phyloP scores from a whole-genome alignment of 2,329 filamentous ascomycete genomes.

The Claviceps paspali region DNA sequence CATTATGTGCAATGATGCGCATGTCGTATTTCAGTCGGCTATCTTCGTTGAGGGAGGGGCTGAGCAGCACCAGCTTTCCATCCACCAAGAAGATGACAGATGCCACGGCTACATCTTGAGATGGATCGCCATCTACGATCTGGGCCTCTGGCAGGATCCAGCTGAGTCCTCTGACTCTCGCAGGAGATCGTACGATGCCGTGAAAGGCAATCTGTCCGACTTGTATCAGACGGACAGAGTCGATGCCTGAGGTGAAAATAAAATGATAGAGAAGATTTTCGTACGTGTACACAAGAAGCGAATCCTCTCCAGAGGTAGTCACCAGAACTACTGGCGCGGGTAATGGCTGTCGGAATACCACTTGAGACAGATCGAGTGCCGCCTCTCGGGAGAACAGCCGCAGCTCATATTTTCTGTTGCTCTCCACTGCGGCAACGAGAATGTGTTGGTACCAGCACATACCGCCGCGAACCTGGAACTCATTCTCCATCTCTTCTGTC shows the following conservation, averaged over 20 bases:
- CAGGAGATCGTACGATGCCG: constrained; percentile 86
- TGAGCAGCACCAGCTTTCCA: constrained; percentile 83
- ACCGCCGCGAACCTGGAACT: constrained; percentile 82
- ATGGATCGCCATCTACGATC: constrained; percentile 78
- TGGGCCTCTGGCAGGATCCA: constrained; percentile 93
- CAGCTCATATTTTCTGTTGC: constrained; percentile 64
- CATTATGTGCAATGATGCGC: constrained; percentile 88
- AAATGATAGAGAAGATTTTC: constrained; percentile 94
- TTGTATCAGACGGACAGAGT: constrained; percentile 61
- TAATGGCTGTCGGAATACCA: constrained; percentile 63
- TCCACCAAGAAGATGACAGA: constrained; percentile 95
- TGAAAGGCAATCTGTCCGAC: constrained; percentile 98
- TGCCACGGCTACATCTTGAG: constrained; percentile 84
- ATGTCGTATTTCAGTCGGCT: constrained; percentile 94
- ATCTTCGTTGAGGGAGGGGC: constrained; percentile 68
- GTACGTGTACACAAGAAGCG: constrained; percentile 88
- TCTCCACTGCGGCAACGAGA: constrained; percentile 83
- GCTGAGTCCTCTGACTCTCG: constrained; percentile 79
- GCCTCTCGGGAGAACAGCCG: constrained; percentile 87
- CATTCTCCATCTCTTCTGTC: constrained; percentile 66
- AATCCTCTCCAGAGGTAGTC: constrained; percentile 81
- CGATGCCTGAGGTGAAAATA: constrained; percentile 61
- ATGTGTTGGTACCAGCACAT: constrained; percentile 99
- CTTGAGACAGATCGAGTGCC: constrained; percentile 54
- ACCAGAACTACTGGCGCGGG: constrained; percentile 81